Percentiles rank a stretch among this genome's conserved stretches.
These are phyloP conservation scores for Daedaleopsis nitida DNA, from an alignment of 768 basidiomycete genomes.

Conservation along the genomic window DNA sequence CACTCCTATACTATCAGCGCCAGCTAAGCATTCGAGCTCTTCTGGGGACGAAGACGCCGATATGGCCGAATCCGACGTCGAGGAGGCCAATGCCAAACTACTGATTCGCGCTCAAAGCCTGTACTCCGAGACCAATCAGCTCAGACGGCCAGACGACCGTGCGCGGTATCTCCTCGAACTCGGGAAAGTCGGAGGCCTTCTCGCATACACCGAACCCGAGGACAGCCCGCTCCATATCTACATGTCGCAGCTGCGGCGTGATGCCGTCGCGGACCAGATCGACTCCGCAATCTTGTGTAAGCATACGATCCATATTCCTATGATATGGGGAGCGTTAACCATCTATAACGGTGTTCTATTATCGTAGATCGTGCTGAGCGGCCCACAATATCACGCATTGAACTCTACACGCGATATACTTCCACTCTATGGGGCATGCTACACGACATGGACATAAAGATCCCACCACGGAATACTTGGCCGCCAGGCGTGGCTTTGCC, in stretches of 20 bases:
- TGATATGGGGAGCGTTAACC: not conserved
- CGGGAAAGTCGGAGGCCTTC: constrained; percentile 68
- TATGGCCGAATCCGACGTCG: constrained; percentile 29
- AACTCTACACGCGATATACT: constrained; percentile 67
- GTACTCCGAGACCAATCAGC: constrained; percentile 56
- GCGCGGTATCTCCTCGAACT: constrained; percentile 70
- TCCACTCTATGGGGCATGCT: constrained; percentile 60
- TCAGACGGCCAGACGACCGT: constrained; percentile 58
- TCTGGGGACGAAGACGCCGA: constrained; percentile 10
- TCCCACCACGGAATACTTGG: constrained; percentile 39
- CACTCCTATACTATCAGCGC: constrained; percentile 13
- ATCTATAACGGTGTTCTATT: not conserved
- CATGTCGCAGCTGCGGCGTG: constrained; percentile 73
- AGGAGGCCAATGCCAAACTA: constrained; percentile 41
- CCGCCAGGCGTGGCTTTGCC: constrained; percentile 51
- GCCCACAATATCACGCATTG: constrained; percentile 60
- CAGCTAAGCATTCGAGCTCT: not conserved
- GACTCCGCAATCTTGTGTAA: constrained; percentile 83
- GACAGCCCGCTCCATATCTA: constrained; percentile 76
- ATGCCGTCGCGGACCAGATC: constrained; percentile 85
- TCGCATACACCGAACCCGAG: constrained; percentile 85
- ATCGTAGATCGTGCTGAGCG: constrained; percentile 50
- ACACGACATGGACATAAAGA: constrained; percentile 49
- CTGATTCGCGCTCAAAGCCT: constrained; percentile 67
- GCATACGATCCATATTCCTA: constrained; percentile 30